A percentile compares a stretch with the other conserved stretches of the same genome.
Evolutionary conservation across 2,329 filamentous ascomycete species (phyloP).

Genomic region (Colletotrichum zoysiae): DNA sequence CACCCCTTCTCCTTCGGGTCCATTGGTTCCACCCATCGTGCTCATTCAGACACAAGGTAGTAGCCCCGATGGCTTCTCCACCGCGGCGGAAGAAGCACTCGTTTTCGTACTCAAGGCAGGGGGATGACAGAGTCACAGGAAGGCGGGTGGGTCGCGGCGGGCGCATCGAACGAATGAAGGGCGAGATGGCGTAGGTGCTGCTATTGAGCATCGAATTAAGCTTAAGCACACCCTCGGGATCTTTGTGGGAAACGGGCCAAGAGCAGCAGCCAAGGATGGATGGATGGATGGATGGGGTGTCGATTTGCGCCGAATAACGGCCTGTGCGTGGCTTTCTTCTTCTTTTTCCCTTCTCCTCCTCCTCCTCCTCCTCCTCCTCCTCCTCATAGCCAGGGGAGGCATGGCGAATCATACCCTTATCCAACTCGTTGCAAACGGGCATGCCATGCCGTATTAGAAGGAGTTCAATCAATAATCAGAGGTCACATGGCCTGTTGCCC

Average conservation of each 20-base stretch:
- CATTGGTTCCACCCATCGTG: neutral
- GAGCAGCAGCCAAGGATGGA: slow-evolving; percentile 12
- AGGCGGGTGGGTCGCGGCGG: slow-evolving; percentile 15
- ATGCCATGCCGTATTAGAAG: neutral
- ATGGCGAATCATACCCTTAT: slow-evolving; percentile 7
- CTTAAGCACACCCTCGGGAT: slow-evolving; percentile 41
- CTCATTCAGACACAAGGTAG: slow-evolving; percentile 24
- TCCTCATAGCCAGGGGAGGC: neutral
- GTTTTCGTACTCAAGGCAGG: slow-evolving; percentile 31
- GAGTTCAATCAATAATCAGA: neutral
- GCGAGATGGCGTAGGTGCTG: slow-evolving; percentile 35
- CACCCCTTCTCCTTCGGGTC: neutral
- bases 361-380: too few species aligned
- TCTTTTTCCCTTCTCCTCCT: too few species aligned
- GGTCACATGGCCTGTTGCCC: neutral
- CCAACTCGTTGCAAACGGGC: neutral
- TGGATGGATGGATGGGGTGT: too few species aligned
- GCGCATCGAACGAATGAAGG: slow-evolving; percentile 35
- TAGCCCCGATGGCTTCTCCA: slow-evolving; percentile 8
- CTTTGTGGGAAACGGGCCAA: slow-evolving; percentile 21
- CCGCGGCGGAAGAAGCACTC: slow-evolving; percentile 32
- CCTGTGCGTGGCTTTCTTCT: slow-evolving; percentile 15
- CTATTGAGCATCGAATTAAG: slow-evolving; percentile 41
- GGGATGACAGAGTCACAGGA: slow-evolving; percentile 9
- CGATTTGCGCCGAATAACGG: slow-evolving; percentile 22